Evolutionary conservation across 2,329 filamentous ascomycete genomes (phyloP).

Genomic region (Colletotrichum viniferum): DNA sequence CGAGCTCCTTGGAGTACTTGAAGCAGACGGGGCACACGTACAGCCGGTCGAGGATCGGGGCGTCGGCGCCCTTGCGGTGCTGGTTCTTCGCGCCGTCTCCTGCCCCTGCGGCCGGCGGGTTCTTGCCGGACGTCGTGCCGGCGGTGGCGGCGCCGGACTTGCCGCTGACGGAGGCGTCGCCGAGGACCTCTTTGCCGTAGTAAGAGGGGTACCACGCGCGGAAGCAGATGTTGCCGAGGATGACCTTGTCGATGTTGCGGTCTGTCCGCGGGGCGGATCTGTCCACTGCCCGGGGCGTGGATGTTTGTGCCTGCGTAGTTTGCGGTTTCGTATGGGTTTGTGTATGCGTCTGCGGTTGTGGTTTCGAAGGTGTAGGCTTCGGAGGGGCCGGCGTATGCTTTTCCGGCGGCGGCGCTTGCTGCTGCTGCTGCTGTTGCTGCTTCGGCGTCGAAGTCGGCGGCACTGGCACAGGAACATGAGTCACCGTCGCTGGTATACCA

Average conservation of each 20-base stretch:
- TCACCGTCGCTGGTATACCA: not conserved
- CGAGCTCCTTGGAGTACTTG: slow-evolving; percentile 77
- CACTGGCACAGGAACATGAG: slow-evolving; percentile 6
- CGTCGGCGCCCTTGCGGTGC: slow-evolving; percentile 32
- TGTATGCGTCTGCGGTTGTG: not conserved
- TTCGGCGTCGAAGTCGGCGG: slow-evolving; percentile 21
- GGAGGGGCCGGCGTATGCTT: not conserved
- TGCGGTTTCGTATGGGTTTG: slow-evolving; percentile 21
- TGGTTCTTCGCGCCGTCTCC: slow-evolving; percentile 33
- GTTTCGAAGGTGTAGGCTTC: slow-evolving; percentile 24
- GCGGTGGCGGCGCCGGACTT: slow-evolving; percentile 11
- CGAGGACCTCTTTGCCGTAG: slow-evolving; percentile 75
- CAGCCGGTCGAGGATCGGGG: slow-evolving; percentile 66
- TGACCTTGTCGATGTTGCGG: slow-evolving; percentile 85
- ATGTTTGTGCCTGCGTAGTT: slow-evolving; percentile 1
- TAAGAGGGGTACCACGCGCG: slow-evolving; percentile 93
- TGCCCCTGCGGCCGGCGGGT: not conserved
- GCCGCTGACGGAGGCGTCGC: slow-evolving; percentile 42
- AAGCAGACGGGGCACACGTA: slow-evolving; percentile 95
- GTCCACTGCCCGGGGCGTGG: slow-evolving; percentile 23
- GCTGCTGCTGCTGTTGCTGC: slow-evolving; percentile 25
- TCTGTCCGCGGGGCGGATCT: slow-evolving; percentile 51
- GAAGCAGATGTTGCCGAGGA: slow-evolving; percentile 83
- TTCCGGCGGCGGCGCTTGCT: not conserved
- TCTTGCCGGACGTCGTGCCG: not conserved